Conservation (phyloP, 176 grass and related monocot species). For the Oryza officinalis region DNA sequence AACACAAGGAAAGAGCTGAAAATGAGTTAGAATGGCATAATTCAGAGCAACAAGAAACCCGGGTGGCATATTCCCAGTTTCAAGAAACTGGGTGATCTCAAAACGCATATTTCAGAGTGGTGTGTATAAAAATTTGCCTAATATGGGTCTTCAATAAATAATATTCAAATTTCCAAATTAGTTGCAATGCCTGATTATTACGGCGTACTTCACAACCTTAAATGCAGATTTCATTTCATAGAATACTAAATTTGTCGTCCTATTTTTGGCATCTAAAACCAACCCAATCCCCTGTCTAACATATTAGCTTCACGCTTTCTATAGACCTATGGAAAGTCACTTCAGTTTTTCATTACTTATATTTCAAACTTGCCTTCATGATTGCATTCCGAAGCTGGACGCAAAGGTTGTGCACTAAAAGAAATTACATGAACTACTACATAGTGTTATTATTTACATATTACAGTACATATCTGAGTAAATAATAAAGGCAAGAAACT, state of each 20-base stretch:
- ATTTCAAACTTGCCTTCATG: not conserved
- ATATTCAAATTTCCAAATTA: not conserved
- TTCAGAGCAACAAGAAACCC: too few relatives aligned
- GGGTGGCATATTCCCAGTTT: too few relatives aligned
- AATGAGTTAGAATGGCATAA: too few relatives aligned
- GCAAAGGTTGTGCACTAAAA: not conserved
- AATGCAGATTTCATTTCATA: not conserved
- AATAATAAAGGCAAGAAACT: not conserved
- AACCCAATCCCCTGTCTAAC: not conserved
- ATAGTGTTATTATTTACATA: not conserved
- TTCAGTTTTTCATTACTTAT: not conserved
- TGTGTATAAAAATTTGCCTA: not conserved
- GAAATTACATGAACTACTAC: not conserved
- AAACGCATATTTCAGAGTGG: not conserved
- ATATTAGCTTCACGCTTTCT: not conserved
- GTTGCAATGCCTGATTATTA: slow-evolving; percentile 3
- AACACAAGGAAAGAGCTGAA: too few relatives aligned
- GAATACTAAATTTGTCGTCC: not conserved
- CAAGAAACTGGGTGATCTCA: too few relatives aligned
- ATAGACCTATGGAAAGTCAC: not conserved
- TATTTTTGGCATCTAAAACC: not conserved
- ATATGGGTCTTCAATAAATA: not conserved
- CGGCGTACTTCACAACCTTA: not conserved
- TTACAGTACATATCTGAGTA: not conserved
- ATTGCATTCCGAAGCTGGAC: not conserved